These are phyloP conservation scores for Lecanicillium sp. DNA, from an alignment of 2,329 filamentous ascomycete genomes.

Conservation along the genomic window DNA sequence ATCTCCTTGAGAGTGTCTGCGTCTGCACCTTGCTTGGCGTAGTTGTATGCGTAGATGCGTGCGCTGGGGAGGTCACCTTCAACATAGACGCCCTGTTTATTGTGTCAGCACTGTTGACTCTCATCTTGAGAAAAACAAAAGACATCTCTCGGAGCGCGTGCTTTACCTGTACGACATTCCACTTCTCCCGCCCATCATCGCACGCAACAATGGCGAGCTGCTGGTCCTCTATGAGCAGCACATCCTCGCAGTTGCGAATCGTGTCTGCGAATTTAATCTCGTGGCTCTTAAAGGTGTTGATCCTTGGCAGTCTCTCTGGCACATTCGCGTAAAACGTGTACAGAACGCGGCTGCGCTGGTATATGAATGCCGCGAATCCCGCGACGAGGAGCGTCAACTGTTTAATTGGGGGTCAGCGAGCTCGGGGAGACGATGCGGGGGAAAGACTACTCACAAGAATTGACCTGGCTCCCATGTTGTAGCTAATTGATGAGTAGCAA, in stretches of 20 bases:
- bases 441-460: too few relatives aligned
- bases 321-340: slow-evolving; percentile 20
- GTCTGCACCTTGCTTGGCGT: slow-evolving; percentile 15
- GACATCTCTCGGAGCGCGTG: too few relatives aligned
- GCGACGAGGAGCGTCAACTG: slow-evolving; percentile 5
- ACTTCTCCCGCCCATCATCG: slow-evolving; percentile 29
- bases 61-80: slow-evolving; percentile 14
- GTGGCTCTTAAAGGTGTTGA: slow-evolving; percentile 19
- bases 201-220: slow-evolving; percentile 29
- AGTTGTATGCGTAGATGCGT: slow-evolving; percentile 29
- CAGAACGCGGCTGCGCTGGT: slow-evolving; percentile 11
- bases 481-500: too few relatives aligned
- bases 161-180: slow-evolving; percentile 36
- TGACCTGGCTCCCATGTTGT: too few relatives aligned
- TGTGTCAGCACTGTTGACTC: too few relatives aligned
- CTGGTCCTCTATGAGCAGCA: slow-evolving; percentile 24
- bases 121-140: too few relatives aligned
- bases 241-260: slow-evolving; percentile 33
- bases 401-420: not conserved
- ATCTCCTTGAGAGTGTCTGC: slow-evolving; percentile 15
- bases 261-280: slow-evolving; percentile 27
- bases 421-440: too few relatives aligned
- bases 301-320: slow-evolving; percentile 18
- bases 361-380: slow-evolving; percentile 10
- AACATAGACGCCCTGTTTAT: slow-evolving; percentile 19